A percentile compares a stretch with the other conserved stretches of the same genome.
Conservation (phyloP, 2,329 filamentous ascomycete species). For the Cytospora piceae region DNA sequence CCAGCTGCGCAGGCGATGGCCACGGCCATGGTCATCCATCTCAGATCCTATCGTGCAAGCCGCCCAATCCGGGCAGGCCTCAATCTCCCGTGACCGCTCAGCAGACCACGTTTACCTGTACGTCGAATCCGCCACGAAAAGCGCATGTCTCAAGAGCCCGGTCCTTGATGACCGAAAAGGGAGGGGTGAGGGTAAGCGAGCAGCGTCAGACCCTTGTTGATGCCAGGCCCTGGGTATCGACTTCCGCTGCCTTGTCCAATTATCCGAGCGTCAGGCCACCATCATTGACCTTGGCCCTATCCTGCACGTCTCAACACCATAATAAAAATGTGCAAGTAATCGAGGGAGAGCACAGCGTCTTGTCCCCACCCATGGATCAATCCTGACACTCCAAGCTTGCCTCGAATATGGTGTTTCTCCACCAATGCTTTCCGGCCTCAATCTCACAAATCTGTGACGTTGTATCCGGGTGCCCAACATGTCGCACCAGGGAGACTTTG, state of each 20-base stretch:
- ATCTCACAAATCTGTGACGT: slow-evolving; percentile 11
- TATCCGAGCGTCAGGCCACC: slow-evolving; percentile 12
- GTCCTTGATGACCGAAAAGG: slow-evolving; percentile 2
- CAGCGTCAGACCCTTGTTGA: slow-evolving; percentile 6
- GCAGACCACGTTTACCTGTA: slow-evolving; percentile 22
- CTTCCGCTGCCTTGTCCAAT: slow-evolving; percentile 8
- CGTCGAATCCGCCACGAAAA: slow-evolving; percentile 25
- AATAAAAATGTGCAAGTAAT: slow-evolving; percentile 4
- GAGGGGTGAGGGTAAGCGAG: slow-evolving; percentile 18
- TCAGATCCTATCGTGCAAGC: slow-evolving; percentile 8
- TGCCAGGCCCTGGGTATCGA: slow-evolving; percentile 6
- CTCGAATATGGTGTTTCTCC: slow-evolving; percentile 24
- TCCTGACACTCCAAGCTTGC: slow-evolving; percentile 1
- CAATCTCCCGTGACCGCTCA: slow-evolving; percentile 21
- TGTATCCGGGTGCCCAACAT: slow-evolving; percentile 16
- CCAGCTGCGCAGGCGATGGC: background rate
- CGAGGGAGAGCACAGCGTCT: background rate
- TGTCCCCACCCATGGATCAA: background rate
- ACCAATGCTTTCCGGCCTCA: slow-evolving; percentile 25
- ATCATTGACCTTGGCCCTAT: slow-evolving; percentile 15
- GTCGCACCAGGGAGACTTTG: slow-evolving; percentile 24
- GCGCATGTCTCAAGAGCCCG: slow-evolving; percentile 8
- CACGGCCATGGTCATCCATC: slow-evolving; percentile 7
- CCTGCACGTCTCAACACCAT: slow-evolving; percentile 5
- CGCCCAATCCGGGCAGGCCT: background rate